Base-by-base conservation (phyloP, 1,139 yeast genomes). In the Arxiozyma bovina region DNA sequence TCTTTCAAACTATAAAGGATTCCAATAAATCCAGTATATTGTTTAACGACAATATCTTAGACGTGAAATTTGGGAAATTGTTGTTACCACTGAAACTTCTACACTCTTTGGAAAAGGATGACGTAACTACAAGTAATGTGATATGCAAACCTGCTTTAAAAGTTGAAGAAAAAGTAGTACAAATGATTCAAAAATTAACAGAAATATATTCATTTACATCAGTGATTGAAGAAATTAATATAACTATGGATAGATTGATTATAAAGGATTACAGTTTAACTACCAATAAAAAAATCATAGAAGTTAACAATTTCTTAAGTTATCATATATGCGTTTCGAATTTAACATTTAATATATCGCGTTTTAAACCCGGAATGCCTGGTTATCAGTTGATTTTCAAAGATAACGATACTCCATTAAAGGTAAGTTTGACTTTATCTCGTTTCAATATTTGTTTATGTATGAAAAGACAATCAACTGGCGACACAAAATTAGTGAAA, bases 301-400 rank as follows among this genome's bases (percentile, higher is more conserved):
- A 59, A 27, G 57, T 64, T 30, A 61, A 61, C 47, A 51, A 61
- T 20, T 60, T 52, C 48, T 51, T 63, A 48, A 60, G 61, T 42
- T 63, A 60, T 51, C 55, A 62, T 51, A 40, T 63, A 8, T 55
- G 55, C 27, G 58, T 60, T 9, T 59, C 68, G 7, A 64, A 62
- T 51, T 60, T 71, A 22, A 66, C 69, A 2, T 56, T 67, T 1
- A 64, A 65, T 38, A 45, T 63, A 12, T 60, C 63, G 21, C 63
- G 71, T 54, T 68, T 67, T 53, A 60, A 58, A 43, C 60, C 63
- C n/a, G 65, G 68, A 6, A 69, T 73, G 51, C 76, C 89, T 1
- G 91, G 90, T 0, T 85, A 75, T 64, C 84, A 83, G 55, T 73
- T 83, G 3, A 63, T 77, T 20, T 85, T 80, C 62, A 73, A 74